These are phyloP conservation scores for Mycena polygramma DNA, from an alignment of 768 basidiomycete species.

Conservation along the genomic window DNA sequence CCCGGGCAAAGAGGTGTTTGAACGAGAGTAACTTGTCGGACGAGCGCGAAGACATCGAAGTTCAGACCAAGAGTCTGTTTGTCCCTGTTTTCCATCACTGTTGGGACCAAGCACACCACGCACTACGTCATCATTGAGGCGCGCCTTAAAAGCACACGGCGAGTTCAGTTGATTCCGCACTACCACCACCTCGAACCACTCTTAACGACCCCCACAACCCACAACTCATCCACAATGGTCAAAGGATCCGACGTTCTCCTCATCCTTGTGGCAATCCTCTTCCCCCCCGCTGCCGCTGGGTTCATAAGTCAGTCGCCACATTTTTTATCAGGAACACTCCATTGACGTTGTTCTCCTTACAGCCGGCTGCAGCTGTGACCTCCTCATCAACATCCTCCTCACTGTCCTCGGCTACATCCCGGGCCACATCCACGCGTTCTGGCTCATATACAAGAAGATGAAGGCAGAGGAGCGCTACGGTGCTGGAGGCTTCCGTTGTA, in stretches of 20 bases:
- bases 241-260: constrained; percentile 82
- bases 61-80: too few relatives aligned
- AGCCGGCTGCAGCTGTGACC: constrained; percentile 87
- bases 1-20: too few relatives aligned
- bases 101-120: background rate
- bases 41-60: too few relatives aligned
- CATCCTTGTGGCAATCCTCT: constrained; percentile 66
- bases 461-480: constrained; percentile 89
- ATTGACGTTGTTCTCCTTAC: too few relatives aligned
- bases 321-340: constrained; percentile 58
- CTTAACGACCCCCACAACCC: background rate
- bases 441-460: constrained; percentile 93
- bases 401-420: constrained; percentile 86
- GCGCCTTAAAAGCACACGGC: constrained; percentile 3
- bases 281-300: constrained; percentile 52
- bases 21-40: too few relatives aligned
- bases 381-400: constrained; percentile 86
- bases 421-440: constrained; percentile 84
- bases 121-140: constrained; percentile 17
- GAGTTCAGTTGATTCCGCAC: constrained; percentile 1
- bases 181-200: constrained; percentile 18
- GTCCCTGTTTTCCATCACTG: too few relatives aligned
- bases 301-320: constrained; percentile 56
- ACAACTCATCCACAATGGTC: constrained; percentile 54
- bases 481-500: constrained; percentile 80